Evolutionary conservation across 805 yeast genomes (phyloP), one percentile per base, ranked within the genome.

Genomic region (Suhomyces sp.): DNA sequence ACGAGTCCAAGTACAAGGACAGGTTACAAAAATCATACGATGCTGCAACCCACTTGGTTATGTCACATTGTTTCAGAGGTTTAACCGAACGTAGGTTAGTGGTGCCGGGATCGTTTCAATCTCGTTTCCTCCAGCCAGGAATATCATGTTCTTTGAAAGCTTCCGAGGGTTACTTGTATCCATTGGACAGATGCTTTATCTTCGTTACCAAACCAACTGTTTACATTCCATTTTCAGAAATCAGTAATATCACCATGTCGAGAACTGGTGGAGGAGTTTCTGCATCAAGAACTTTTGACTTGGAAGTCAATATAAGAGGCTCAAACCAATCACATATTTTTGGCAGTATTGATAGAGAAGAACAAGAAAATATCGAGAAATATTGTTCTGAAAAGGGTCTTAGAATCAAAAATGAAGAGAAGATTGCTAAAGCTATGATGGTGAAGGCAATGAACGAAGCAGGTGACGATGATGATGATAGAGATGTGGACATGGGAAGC

Each of bases 161-260:
- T 0, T 87, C 89, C 47, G 98, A 94, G 74, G 98, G 99, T 25
- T 87, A 91, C 60, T 72, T 94, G 54, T 94, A 89, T 68, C 90
- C 96, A n/a, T 79, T 94, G 53, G 99, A 94, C 58, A 88, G 89
- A 70, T 88, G 96, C 51, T 82, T 94, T 64, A 72, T 94, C 56
- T 93, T 94, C 66, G 86, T 93, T 46, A 91, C 97, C 21, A 94
- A 94, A 67, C 97, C 99, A 44, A 91, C 97, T 0, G 83, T 94
- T 40, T 88, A 88, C 67, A 88, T 94, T 57, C 96, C 97, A 51
- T 87, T 83, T 67, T 75, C 87, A 0, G 98, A 94, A 60, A 82
- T 94, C 39, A 76, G 85, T 48, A 80, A 78, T 40, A 84, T 94
- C 29, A 83, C 87, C 35, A 86, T 94, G 73, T 87, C 97, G 3